phyloP scores from a whole-genome alignment of 805 yeast species.

The Helenozyma baotianmanensis region DNA sequence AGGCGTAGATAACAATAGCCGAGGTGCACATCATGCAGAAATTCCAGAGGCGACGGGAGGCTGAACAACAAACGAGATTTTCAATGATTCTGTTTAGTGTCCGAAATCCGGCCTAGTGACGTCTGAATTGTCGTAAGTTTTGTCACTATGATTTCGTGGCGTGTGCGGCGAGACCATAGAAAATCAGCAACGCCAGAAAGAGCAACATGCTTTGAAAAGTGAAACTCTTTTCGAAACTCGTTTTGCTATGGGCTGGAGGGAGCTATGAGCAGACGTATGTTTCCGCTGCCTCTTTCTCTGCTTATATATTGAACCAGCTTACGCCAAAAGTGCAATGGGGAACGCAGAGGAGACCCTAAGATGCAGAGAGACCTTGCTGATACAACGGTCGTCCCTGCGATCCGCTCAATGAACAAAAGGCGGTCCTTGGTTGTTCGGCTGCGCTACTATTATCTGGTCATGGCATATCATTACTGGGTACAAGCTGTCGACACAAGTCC shows the following conservation, averaged over 20 bases:
- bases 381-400: background rate
- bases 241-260: too few species aligned
- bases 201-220: too few species aligned
- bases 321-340: slow-evolving; percentile 1
- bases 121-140: background rate
- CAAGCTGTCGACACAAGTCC: background rate
- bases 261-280: too few species aligned
- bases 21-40: background rate
- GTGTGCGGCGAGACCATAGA: too few species aligned
- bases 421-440: too few species aligned
- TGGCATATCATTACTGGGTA: background rate
- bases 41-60: background rate
- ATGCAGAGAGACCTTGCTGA: background rate
- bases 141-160: too few species aligned
- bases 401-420: background rate
- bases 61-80: too few species aligned
- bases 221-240: too few species aligned
- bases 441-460: too few species aligned
- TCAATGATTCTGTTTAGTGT: too few species aligned
- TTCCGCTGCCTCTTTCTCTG: too few species aligned
- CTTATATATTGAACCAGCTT: slow-evolving; percentile 2
- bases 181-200: too few species aligned
- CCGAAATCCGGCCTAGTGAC: background rate
- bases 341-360: background rate
- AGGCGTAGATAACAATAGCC: background rate